Percentiles rank a stretch among this genome's conserved stretches.
Evolutionary conservation across 129 eudicot species (phyloP).

Genomic region (Deinandra increscens): DNA sequence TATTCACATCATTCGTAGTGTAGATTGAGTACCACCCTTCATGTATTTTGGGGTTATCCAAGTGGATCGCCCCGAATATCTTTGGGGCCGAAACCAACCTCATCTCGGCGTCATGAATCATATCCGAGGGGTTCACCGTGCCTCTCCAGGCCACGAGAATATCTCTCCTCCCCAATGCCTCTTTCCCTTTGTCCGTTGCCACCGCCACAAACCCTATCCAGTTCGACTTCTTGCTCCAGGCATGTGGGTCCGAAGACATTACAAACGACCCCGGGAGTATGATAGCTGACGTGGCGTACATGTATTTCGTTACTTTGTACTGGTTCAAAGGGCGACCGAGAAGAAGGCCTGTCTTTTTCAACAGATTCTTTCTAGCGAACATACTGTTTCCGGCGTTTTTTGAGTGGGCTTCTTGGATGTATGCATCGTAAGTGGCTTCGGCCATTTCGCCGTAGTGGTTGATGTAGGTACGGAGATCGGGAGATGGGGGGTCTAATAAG

Average conservation of each 20-base stretch:
- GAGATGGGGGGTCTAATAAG: constrained; percentile 13
- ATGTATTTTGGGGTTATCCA: constrained; percentile 37
- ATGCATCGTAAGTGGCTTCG: constrained; percentile 51
- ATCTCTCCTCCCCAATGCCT: constrained; percentile 48
- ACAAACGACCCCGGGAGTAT: constrained; percentile 42
- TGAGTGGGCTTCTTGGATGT: constrained; percentile 33
- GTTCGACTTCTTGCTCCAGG: constrained; percentile 52
- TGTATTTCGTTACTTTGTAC: constrained; percentile 30
- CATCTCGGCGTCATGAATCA: constrained; percentile 37
- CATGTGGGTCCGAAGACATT: constrained; percentile 30
- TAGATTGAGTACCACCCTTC: constrained; percentile 48
- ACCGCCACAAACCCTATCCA: constrained; percentile 55
- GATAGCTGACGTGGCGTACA: constrained; percentile 38
- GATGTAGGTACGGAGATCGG: constrained; percentile 27
- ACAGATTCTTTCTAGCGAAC: constrained; percentile 31
- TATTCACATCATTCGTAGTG: constrained; percentile 36
- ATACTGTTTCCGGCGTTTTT: constrained; percentile 45
- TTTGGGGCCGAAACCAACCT: constrained; percentile 32
- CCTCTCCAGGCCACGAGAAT: constrained; percentile 60
- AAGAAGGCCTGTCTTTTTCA: constrained; percentile 29
- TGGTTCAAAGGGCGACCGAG: constrained; percentile 38
- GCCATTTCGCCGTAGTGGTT: constrained; percentile 56
- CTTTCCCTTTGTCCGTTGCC: constrained; percentile 41
- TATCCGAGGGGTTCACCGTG: constrained; percentile 37
- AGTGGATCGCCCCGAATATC: constrained; percentile 26